phyloP scores from a whole-genome alignment of 441 rosid species.

The Eruca vesicaria region DNA sequence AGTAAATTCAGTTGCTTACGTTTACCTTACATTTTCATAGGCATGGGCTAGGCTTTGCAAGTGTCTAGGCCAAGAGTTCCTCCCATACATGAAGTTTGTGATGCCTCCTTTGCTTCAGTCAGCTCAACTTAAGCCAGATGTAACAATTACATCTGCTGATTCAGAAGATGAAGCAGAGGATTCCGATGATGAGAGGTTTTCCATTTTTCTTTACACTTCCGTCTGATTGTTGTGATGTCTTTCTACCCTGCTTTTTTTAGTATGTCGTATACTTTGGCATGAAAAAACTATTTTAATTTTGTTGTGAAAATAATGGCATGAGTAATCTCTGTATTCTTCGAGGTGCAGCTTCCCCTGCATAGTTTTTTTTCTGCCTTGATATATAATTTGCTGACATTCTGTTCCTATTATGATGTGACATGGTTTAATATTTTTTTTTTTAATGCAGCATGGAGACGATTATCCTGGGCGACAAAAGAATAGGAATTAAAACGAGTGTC shows the following conservation, averaged over 20 bases:
- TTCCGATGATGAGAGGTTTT: constrained; percentile 96
- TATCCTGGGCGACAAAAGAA: constrained; percentile 98
- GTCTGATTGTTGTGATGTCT: constrained; percentile 1
- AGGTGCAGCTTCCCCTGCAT: constrained; percentile 1
- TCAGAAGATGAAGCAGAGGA: constrained; percentile 93
- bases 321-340: not conserved
- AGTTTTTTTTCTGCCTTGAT: not conserved
- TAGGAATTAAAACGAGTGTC: constrained; percentile 97
- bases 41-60: constrained; percentile 99
- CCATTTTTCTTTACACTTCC: constrained; percentile 10
- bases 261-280: constrained; percentile 1
- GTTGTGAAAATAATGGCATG: not conserved
- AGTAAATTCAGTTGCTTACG: constrained; percentile 2
- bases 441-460: constrained; percentile 96
- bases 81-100: constrained; percentile 96
- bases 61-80: constrained; percentile 97
- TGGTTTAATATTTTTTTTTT: constrained; percentile 17
- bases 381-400: not conserved
- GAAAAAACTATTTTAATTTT: not conserved
- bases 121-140: constrained; percentile 99
- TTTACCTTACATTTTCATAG: constrained; percentile 39
- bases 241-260: not conserved
- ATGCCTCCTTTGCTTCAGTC: constrained; percentile 99
- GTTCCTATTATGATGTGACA: not conserved
- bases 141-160: constrained; percentile 96